A percentile compares a stretch with the other conserved stretches of the same genome.
Evolutionary conservation across 2,329 filamentous ascomycete genomes (phyloP).

Genomic region (Verticillium dahliae): DNA sequence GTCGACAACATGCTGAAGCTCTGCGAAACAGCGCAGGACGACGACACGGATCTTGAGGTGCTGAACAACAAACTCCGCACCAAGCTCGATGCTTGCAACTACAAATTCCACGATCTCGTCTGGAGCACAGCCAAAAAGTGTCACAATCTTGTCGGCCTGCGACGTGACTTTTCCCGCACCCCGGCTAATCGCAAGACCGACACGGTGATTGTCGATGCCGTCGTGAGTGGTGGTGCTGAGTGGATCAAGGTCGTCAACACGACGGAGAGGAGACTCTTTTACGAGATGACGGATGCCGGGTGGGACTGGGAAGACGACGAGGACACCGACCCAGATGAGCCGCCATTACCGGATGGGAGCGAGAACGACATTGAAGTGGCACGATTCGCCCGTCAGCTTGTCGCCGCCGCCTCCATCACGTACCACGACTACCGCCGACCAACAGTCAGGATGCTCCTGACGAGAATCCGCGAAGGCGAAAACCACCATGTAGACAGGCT

Average conservation of each 20-base stretch:
- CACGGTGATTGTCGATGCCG: slow-evolving; percentile 8
- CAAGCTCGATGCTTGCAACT: slow-evolving; percentile 10
- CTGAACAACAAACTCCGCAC: slow-evolving; percentile 4
- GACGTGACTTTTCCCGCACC: slow-evolving; percentile 5
- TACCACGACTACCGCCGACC: slow-evolving; percentile 28
- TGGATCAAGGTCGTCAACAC: slow-evolving; percentile 13
- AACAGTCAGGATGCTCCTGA: slow-evolving; percentile 25
- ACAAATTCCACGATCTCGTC: slow-evolving; percentile 11
- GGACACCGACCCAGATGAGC: slow-evolving; percentile 26
- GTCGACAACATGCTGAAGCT: slow-evolving; percentile 8
- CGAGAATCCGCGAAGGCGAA: slow-evolving; percentile 20
- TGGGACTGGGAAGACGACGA: slow-evolving; percentile 30
- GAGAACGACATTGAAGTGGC: slow-evolving; percentile 15
- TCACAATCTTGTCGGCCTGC: slow-evolving; percentile 6
- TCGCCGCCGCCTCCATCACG: slow-evolving; percentile 27
- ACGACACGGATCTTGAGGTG: neutral
- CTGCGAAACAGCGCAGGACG: neutral
- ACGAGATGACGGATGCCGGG: slow-evolving; percentile 33
- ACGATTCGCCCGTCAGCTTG: slow-evolving; percentile 23
- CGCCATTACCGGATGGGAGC: slow-evolving; percentile 14
- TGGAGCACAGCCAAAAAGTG: slow-evolving; percentile 11
- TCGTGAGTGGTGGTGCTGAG: slow-evolving; percentile 7
- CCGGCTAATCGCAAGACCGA: neutral
- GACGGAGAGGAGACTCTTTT: slow-evolving; percentile 20
- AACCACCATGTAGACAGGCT: slow-evolving; percentile 23